Evolutionary conservation across 306 rosid genomes (phyloP).

Genomic region (Prunus davidiana): DNA sequence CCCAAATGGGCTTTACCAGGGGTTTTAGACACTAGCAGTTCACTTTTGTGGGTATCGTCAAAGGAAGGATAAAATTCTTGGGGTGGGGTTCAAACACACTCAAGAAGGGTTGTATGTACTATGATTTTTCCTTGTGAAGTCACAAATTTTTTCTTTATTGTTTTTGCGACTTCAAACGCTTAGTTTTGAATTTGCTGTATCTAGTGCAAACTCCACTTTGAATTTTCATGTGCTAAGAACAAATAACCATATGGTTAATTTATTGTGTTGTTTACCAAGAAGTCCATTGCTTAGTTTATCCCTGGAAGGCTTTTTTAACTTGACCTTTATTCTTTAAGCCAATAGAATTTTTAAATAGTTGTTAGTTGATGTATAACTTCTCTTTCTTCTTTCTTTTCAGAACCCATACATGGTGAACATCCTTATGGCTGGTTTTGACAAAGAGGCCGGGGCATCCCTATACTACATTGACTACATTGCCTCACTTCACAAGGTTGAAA

Average conservation of each 20-base stretch:
- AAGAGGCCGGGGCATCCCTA: constrained; percentile 82
- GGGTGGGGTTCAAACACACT: not conserved
- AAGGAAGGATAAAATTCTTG: not conserved
- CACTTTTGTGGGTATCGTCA: not conserved
- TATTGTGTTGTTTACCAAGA: not conserved
- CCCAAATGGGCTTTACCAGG: not conserved
- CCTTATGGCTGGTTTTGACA: constrained; percentile 89
- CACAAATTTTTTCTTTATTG: not conserved
- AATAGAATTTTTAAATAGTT: constrained; percentile 10
- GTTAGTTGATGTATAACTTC: constrained; percentile 13
- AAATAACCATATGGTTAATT: not conserved
- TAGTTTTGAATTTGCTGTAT: not conserved
- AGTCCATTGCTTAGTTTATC: not conserved
- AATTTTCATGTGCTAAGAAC: not conserved
- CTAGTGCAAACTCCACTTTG: not conserved
- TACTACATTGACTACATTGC: constrained; percentile 91
- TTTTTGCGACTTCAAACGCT: not conserved
- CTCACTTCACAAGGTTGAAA: constrained; percentile 95
- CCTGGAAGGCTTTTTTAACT: not conserved
- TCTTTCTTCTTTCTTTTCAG: constrained; percentile 34
- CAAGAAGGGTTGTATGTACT: not conserved
- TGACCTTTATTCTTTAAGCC: too few relatives aligned
- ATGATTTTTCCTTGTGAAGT: not conserved
- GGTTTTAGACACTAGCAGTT: not conserved
- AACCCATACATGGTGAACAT: constrained; percentile 87